phyloP scores from a whole-genome alignment of 2,329 filamentous ascomycete species.

The Lojkania enalia region DNA sequence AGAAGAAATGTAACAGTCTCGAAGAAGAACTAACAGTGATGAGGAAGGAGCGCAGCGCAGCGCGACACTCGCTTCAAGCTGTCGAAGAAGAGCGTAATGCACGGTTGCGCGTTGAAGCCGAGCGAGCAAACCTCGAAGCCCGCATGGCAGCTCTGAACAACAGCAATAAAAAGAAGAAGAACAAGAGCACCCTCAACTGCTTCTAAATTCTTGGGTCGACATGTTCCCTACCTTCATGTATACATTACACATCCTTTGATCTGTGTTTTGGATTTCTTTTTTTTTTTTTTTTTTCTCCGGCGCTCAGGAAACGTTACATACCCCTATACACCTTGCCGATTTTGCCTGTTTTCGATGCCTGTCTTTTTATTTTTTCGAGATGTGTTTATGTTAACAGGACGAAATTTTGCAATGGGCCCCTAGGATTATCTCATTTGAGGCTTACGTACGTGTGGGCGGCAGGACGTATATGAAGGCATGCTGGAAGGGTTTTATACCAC shows the following conservation, averaged over 20 bases:
- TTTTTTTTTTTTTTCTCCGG: constrained; percentile 21
- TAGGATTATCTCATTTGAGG: constrained; percentile 7
- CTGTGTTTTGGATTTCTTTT: no score
- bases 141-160: constrained; percentile 76
- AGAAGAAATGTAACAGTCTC: constrained; percentile 77
- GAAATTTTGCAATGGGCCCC: constrained; percentile 15
- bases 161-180: constrained; percentile 88
- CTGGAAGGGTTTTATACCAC: not conserved
- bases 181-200: constrained; percentile 93
- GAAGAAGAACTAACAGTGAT: constrained; percentile 71
- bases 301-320: constrained; percentile 24
- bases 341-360: constrained; percentile 15
- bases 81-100: constrained; percentile 97
- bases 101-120: constrained; percentile 84
- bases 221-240: constrained; percentile 16
- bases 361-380: constrained; percentile 19
- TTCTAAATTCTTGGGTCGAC: constrained; percentile 63
- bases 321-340: constrained; percentile 23
- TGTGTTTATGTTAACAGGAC: constrained; percentile 22
- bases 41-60: constrained; percentile 61
- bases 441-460: not conserved
- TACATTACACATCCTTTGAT: constrained; percentile 19
- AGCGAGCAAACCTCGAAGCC: constrained; percentile 86
- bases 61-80: constrained; percentile 73
- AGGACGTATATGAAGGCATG: constrained; percentile 11